Base-by-base conservation (phyloP, 345 rosid species). In the Citrus glauca region DNA sequence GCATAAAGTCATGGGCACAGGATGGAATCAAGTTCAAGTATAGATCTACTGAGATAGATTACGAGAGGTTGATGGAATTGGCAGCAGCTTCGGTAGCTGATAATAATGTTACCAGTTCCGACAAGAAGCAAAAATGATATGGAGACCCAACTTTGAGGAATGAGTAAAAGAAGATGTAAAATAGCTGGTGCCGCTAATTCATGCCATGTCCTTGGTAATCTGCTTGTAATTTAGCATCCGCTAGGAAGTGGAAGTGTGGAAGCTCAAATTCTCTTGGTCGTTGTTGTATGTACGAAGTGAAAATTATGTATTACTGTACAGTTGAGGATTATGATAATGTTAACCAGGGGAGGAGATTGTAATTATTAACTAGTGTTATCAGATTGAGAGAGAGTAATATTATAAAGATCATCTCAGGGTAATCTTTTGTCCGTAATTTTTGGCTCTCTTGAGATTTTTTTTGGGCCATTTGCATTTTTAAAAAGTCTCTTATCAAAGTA, bases 1-100 rank as follows among this genome's bases (percentile, higher is more conserved):
- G 98, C 79, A 88, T 93, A 37, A 91, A 87, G 78, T 92, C 98
- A 61, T 95, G 98, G 98, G 85, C 89, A 68, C 89, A 88, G 84
- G 87, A 87, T 35, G 97, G 97, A 62, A 82, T 92, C 84, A 92
- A 85, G 82, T 81, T 93, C 55, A 95, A 93, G 84, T 92, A 79
- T 78, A 93, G 87, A 81, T 87, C 92, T 19, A 79, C 89, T 6
- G 94, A 92, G 84, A 95, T 92, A 37, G 96, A 95, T 75, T 95
- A 87, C 32, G 97, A 92, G 78, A 85, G 92, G 76, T 69, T 93
- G 81, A 91, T 95, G 99, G 97, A 91, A 79, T 72, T 92, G 87
- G 93, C 98, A 38, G 83, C 82, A 17, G 84, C 89, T 19, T 79
- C 88, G 63, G 84, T 84, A 2, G 83, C 81, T 45, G 92, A 87